Percentiles rank a stretch among this genome's conserved stretches.
These are phyloP conservation scores for Waltergamsia citrina DNA, from an alignment of 2,329 filamentous ascomycete species.

Conservation along the genomic window DNA sequence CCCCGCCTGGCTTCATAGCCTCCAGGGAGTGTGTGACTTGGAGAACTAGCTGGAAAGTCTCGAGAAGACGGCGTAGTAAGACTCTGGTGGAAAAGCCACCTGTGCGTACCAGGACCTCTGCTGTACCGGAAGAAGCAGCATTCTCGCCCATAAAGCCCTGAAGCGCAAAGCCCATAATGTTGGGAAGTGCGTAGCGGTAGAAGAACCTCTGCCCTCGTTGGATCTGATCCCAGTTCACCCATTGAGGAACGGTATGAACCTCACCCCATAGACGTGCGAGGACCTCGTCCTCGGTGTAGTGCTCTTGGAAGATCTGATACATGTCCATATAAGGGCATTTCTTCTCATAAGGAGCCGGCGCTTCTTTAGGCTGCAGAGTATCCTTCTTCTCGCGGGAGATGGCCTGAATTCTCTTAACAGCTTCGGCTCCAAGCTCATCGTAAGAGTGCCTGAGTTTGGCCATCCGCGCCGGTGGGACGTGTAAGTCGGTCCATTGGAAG, in stretches of 20 bases:
- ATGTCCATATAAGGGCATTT: not conserved
- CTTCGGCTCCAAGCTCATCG: conserved; percentile 10
- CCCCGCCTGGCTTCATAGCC: conserved; percentile 55
- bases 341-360: no score
- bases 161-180: conserved; percentile 38
- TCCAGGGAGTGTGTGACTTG: conserved; percentile 58
- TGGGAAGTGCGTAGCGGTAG: conserved; percentile 51
- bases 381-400: conserved; percentile 2
- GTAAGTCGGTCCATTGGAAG: conserved; percentile 11
- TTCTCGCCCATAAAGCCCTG: conserved; percentile 26
- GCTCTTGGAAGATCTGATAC: not conserved
- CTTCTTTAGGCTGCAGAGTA: not conserved
- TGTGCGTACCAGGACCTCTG: conserved; percentile 63
- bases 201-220: conserved; percentile 62
- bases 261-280: conserved; percentile 52
- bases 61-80: conserved; percentile 50
- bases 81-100: conserved; percentile 64
- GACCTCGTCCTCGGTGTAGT: conserved; percentile 36
- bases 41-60: conserved; percentile 69
- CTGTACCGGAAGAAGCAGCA: conserved; percentile 44
- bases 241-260: conserved; percentile 56
- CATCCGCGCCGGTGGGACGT: conserved; percentile 7
- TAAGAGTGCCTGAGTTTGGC: conserved; percentile 9
- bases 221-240: conserved; percentile 73
- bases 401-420: conserved; percentile 8